phyloP scores from a whole-genome alignment of 164 flowering plant species.

The Euptelea pleiosperma region DNA sequence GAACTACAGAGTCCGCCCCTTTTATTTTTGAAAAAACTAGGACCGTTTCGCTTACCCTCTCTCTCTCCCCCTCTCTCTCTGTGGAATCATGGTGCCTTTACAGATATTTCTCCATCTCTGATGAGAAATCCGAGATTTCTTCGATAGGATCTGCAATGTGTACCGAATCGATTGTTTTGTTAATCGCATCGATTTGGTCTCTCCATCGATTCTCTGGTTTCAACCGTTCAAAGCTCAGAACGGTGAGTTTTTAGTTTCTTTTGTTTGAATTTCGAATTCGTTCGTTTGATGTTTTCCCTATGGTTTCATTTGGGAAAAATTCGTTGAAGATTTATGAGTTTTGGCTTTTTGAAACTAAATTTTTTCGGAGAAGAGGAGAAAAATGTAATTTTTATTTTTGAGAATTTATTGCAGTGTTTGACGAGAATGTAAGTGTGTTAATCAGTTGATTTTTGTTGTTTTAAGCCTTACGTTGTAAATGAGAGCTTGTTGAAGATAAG shows the following conservation, averaged over 20 bases:
- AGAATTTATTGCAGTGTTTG: not conserved
- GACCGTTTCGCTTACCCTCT: conserved; percentile 13
- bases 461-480: not conserved
- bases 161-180: not conserved
- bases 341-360: not conserved
- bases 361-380: not conserved
- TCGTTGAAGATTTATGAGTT: not conserved
- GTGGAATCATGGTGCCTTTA: not conserved
- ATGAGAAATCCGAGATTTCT: not conserved
- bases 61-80: conserved; percentile 1
- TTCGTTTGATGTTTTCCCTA: not conserved
- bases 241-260: conserved; percentile 25
- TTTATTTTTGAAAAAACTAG: conserved; percentile 11
- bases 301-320: not conserved
- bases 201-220: not conserved
- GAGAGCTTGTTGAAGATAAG: not conserved
- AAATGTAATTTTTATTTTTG: not conserved
- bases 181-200: conserved; percentile 8
- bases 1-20: conserved; percentile 20
- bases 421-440: not conserved
- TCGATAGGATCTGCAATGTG: conserved; percentile 19
- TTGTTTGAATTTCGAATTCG: not conserved
- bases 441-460: not conserved
- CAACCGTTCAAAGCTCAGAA: conserved; percentile 15
- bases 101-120: conserved; percentile 8